A percentile compares a stretch with the other conserved stretches of the same genome.
These are phyloP conservation scores for Clausena lansium DNA, from an alignment of 345 rosid genomes.

Conservation along the genomic window DNA sequence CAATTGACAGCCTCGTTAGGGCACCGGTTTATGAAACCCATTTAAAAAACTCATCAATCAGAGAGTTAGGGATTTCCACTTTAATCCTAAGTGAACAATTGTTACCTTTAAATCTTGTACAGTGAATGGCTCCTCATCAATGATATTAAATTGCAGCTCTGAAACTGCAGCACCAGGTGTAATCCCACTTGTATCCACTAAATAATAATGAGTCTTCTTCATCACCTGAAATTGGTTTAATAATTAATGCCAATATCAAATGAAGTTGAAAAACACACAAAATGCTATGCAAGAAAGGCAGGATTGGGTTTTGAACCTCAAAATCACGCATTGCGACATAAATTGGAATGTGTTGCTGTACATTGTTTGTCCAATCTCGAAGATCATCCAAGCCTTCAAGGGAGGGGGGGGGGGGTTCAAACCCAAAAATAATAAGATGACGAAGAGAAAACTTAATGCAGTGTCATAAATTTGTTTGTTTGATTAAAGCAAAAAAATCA, in stretches of 20 bases:
- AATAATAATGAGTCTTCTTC: conserved; percentile 95
- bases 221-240: conserved; percentile 59
- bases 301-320: conserved; percentile 43
- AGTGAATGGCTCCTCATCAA: conserved; percentile 70
- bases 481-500: conserved; percentile 20
- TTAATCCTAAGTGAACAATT: neutral
- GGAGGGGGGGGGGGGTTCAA: conserved; percentile 8
- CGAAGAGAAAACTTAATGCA: conserved; percentile 15
- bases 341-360: conserved; percentile 77
- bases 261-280: neutral
- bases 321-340: conserved; percentile 79
- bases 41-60: neutral
- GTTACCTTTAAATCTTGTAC: conserved; percentile 70
- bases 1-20: neutral
- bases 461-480: conserved; percentile 6
- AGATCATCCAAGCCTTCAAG: conserved; percentile 88
- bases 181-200: conserved; percentile 77
- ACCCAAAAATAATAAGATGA: neutral
- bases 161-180: conserved; percentile 93
- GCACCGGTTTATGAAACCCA: neutral
- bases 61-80: neutral
- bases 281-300: neutral
- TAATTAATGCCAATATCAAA: conserved; percentile 11
- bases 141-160: conserved; percentile 68
- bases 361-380: conserved; percentile 96